Evolutionary conservation across 78 protist species (phyloP).

Genomic region (Dictyostelium citrinum): DNA sequence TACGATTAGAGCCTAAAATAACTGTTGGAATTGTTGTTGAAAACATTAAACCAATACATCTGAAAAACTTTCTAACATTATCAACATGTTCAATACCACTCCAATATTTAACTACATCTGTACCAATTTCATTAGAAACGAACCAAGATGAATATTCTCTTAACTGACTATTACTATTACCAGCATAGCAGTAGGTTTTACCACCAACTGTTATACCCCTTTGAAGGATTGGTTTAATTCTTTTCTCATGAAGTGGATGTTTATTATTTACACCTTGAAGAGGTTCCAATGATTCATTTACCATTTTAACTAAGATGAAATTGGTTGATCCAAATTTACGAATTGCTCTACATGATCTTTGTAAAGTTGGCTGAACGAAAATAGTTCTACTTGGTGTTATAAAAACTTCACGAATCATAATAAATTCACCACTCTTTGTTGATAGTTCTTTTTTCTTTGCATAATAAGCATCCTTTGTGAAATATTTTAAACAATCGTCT

Average conservation of each 20-base stretch:
- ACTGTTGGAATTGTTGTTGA: background rate
- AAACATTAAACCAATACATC: slow-evolving; percentile 14
- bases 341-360: background rate
- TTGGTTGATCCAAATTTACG: background rate
- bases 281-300: slow-evolving; percentile 2
- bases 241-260: background rate
- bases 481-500: background rate
- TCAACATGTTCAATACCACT: background rate
- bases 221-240: background rate
- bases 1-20: background rate
- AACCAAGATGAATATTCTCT: background rate
- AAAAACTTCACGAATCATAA: background rate
- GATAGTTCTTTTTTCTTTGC: background rate
- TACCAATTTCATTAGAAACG: background rate
- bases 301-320: slow-evolving; percentile 13
- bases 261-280: background rate
- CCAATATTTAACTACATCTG: background rate
- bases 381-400: slow-evolving; percentile 32
- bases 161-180: background rate
- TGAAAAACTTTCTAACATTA: background rate
- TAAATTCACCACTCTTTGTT: background rate
- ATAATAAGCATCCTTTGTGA: background rate
- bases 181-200: background rate
- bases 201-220: background rate
- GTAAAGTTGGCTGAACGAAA: background rate